Evolutionary conservation across 805 yeast species (phyloP).

Genomic region (Sungouiozyma ichnusensis): DNA sequence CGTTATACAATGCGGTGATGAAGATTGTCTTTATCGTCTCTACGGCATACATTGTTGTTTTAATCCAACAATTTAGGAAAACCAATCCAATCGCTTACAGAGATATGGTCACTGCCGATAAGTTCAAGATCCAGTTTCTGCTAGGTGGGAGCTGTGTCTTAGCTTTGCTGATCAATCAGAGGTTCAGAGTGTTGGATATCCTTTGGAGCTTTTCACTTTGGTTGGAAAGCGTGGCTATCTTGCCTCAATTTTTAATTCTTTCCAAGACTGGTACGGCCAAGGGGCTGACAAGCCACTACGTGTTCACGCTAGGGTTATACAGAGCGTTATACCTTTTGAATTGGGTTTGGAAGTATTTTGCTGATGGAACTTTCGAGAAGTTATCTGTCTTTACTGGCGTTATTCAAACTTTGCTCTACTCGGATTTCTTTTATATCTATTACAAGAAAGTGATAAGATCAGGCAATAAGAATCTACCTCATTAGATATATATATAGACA

Average conservation of each 20-base stretch:
- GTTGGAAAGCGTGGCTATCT: conserved; percentile 84
- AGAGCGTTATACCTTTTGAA: conserved; percentile 86
- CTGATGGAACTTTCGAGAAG: conserved; percentile 51
- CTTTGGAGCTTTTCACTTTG: conserved; percentile 86
- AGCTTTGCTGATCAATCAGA: conserved; percentile 55
- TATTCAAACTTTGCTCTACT: conserved; percentile 76
- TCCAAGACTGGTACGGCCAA: conserved; percentile 86
- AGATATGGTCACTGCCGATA: conserved; percentile 53
- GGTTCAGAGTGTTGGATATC: conserved; percentile 51
- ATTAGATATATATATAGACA: conserved; percentile 4
- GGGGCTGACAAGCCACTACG: conserved; percentile 80
- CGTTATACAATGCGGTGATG: conserved; percentile 71
- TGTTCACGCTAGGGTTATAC: conserved; percentile 86
- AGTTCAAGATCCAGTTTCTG: conserved; percentile 65
- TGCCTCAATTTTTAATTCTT: conserved; percentile 86
- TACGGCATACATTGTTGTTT: conserved; percentile 61
- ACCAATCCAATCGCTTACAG: conserved; percentile 43
- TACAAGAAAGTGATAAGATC: conserved; percentile 75
- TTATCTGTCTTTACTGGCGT: conserved; percentile 71
- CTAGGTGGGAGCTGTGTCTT: conserved; percentile 49
- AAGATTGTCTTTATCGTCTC: conserved; percentile 72
- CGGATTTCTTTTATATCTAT: conserved; percentile 92
- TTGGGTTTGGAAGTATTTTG: conserved; percentile 79
- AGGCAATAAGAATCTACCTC: conserved; percentile 63
- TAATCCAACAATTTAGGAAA: conserved; percentile 40